Conservation (phyloP, 1,139 yeast species). For the Ogataea hybrid region DNA sequence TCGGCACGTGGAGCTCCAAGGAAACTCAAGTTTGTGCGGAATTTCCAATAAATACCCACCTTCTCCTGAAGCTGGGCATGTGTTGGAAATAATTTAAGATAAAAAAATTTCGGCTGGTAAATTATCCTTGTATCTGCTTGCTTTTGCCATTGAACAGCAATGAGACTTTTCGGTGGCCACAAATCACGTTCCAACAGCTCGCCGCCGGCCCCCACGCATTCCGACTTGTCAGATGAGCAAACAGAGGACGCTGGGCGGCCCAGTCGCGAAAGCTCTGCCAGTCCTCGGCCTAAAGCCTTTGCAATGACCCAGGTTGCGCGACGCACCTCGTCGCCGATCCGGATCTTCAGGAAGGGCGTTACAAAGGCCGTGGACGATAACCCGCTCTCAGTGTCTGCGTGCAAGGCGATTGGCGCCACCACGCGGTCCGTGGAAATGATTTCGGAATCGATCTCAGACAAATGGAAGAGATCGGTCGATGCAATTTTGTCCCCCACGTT, state of each 20-base stretch:
- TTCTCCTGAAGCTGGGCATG: not conserved
- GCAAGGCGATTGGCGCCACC: not conserved
- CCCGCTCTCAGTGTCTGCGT: not conserved
- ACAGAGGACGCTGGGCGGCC: not conserved
- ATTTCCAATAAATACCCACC: not conserved
- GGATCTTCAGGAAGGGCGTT: conserved; percentile 5
- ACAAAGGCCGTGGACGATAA: conserved; percentile 1
- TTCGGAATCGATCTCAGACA: not conserved
- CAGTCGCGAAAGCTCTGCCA: not conserved
- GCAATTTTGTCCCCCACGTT: conserved; percentile 2
- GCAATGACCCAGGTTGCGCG: not conserved
- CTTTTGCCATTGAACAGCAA: not conserved
- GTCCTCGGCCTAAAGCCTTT: conserved; percentile 4
- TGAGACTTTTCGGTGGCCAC: conserved; percentile 5
- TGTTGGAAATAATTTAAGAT: not conserved
- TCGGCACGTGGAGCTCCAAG: conserved; percentile 10
- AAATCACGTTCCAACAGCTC: conserved; percentile 6
- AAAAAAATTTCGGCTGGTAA: not conserved
- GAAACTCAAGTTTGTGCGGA: conserved; percentile 19
- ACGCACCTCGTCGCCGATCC: conserved; percentile 9
- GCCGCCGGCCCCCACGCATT: conserved; percentile 1
- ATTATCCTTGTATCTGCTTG: not conserved
- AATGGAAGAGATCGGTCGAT: conserved; percentile 4
- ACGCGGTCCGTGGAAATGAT: conserved; percentile 4
- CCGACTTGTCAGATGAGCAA: not conserved